Evolutionary conservation across 208 protist species (phyloP), one percentile per base, ranked within the genome.

Genomic region (Crithidia sp.): DNA sequence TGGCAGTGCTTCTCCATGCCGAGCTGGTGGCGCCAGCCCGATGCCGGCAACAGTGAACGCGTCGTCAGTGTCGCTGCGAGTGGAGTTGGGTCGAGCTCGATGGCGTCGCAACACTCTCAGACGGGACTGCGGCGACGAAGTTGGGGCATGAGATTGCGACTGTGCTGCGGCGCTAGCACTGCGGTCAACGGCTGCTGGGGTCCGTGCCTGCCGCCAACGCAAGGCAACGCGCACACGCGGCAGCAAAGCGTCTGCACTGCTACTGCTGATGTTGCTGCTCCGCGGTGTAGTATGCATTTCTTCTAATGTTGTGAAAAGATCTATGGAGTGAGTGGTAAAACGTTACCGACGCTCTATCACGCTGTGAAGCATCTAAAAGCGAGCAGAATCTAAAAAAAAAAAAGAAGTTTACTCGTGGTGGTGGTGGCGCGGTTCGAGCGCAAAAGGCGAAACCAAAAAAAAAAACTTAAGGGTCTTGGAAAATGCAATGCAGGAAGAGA

Each of bases 161-260:
- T 40, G 4, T 41, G n/a, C 16, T 17, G 9, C 12, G n/a, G 12
- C 54, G 19, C 44, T 16, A 2, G 3, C 43, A 2, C 0, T 28
- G 28, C 12, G 2, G 45, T 0, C 9, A 17, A 3, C 43, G 12
- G 43, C 54, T 7, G 13, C 14, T 14, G 28, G 56, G 12, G 60
- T 50, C 5, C 74, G 74, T 12, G 67, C 36, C 62, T 79, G 59
- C 43, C 74, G n/a, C 74, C 67, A 79, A 8, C 74, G 74, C 62
- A 79, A 41, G 7, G 74, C 74, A 36, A 79, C 40, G 58, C 60
- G 60, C 17, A 79, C 67, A 7, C 67, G 74, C 52, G 67, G 74
- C 19, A 12, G 53, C 2, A 13, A 13, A 2, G 45, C 9, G 12
- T 17, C 17, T 58, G 16, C 54, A 9, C 54, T 37, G 7, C 16